phyloP scores from a whole-genome alignment of 495 filamentous ascomycete species.

The Hyaloscypha hepaticicola region DNA sequence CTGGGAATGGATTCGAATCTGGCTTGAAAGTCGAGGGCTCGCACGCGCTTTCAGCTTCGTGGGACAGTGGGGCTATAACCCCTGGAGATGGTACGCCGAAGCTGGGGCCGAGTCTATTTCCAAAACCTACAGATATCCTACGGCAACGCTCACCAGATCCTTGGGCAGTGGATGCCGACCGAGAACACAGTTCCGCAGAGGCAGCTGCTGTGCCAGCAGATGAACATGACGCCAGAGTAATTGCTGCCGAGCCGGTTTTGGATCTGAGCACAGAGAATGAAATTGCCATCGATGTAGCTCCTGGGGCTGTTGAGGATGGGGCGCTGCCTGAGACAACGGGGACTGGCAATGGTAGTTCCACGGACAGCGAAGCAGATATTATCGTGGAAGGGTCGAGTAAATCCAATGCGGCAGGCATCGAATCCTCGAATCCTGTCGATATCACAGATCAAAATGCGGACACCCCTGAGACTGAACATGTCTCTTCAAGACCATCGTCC shows the following conservation, averaged over 20 bases:
- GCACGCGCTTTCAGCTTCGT: slow-evolving; percentile 4
- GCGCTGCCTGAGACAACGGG: slow-evolving; percentile 13
- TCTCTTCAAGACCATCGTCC: slow-evolving; percentile 39
- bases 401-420: neutral
- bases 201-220: neutral
- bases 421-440: neutral
- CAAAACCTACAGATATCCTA: slow-evolving; percentile 20
- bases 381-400: neutral
- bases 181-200: neutral
- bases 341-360: neutral
- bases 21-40: neutral
- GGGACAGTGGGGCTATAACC: slow-evolving; percentile 4
- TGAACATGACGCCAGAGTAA: neutral
- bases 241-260: neutral
- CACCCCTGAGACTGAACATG: neutral
- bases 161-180: slow-evolving; percentile 34
- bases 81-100: neutral
- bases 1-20: neutral
- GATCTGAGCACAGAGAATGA: neutral
- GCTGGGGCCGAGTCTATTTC: slow-evolving; percentile 16
- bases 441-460: neutral
- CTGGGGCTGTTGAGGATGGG: neutral
- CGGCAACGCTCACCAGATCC: slow-evolving; percentile 54
- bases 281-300: neutral
- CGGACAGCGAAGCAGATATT: neutral